Percentiles rank a stretch among this genome's conserved stretches.
These are phyloP conservation scores for Penicillium psychrosexuale DNA, from an alignment of 2,329 filamentous ascomycete species.

Conservation along the genomic window DNA sequence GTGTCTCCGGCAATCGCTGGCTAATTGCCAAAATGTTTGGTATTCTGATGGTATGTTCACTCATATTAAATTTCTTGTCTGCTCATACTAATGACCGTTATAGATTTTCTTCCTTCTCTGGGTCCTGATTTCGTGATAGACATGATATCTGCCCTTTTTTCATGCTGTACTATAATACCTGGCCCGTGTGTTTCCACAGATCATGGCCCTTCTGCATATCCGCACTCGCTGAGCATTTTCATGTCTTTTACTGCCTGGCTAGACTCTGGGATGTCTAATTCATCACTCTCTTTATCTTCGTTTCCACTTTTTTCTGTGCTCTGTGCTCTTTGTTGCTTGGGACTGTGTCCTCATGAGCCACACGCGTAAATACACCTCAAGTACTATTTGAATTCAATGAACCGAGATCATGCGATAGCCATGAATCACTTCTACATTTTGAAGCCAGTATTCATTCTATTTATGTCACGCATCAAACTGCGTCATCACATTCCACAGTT, in stretches of 20 bases:
- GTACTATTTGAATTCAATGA: conserved; percentile 16
- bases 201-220: conserved; percentile 21
- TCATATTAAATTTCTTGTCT: neutral
- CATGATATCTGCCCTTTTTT: conserved; percentile 10
- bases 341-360: conserved; percentile 20
- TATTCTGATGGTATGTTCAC: conserved; percentile 67
- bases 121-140: conserved; percentile 58
- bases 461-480: conserved; percentile 9
- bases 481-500: conserved; percentile 20
- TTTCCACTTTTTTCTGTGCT: neutral
- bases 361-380: conserved; percentile 22
- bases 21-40: conserved; percentile 78
- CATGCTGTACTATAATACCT: conserved; percentile 36
- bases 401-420: neutral
- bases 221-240: conserved; percentile 15
- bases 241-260: conserved; percentile 21
- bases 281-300: conserved; percentile 11
- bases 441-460: neutral
- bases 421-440: neutral
- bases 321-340: conserved; percentile 7
- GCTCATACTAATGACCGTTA: conserved; percentile 2
- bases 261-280: conserved; percentile 23
- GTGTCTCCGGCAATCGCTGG: conserved; percentile 94
- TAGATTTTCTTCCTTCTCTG: conserved; percentile 77
- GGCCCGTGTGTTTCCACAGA: conserved; percentile 19